Conservation (phyloP, 2,329 filamentous ascomycete species). For the Drechslerella dactyloides region DNA sequence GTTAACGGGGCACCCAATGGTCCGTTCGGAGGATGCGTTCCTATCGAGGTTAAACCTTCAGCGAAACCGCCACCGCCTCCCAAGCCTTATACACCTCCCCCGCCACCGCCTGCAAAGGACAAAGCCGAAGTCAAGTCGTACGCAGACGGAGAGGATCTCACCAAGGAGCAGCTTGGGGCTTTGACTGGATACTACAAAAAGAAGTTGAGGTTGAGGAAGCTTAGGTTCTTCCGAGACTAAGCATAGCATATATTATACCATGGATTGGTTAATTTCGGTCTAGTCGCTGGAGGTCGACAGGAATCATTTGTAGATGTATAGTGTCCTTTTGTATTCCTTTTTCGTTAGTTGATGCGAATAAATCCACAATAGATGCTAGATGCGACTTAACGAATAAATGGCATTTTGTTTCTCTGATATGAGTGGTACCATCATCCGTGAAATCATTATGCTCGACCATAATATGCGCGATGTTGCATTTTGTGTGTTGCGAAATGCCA, state of each 20-base stretch:
- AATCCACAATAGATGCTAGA: too few relatives aligned
- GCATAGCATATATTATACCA: too few relatives aligned
- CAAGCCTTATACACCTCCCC: neutral
- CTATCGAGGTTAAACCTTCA: constrained; percentile 62
- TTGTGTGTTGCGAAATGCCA: constrained; percentile 23
- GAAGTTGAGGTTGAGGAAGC: neutral
- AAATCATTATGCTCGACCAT: neutral
- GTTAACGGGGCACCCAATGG: constrained; percentile 66
- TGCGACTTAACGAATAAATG: neutral
- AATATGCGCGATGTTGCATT: constrained; percentile 22
- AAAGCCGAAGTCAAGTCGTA: neutral
- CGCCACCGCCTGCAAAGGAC: neutral
- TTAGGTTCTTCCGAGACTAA: neutral
- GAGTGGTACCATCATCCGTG: too few relatives aligned
- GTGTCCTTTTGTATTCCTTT: too few relatives aligned
- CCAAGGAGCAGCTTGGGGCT: neutral
- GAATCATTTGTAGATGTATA: too few relatives aligned
- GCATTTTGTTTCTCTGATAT: neutral
- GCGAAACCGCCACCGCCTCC: constrained; percentile 7
- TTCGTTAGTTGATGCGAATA: too few relatives aligned
- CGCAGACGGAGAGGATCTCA: neutral
- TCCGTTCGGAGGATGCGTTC: constrained; percentile 67
- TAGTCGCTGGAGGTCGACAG: too few relatives aligned
- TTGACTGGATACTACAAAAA: neutral
- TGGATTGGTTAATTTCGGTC: too few relatives aligned